Evolutionary conservation across 2,329 filamentous ascomycete genomes (phyloP).

Genomic region (Nothomitra cinnamomea): DNA sequence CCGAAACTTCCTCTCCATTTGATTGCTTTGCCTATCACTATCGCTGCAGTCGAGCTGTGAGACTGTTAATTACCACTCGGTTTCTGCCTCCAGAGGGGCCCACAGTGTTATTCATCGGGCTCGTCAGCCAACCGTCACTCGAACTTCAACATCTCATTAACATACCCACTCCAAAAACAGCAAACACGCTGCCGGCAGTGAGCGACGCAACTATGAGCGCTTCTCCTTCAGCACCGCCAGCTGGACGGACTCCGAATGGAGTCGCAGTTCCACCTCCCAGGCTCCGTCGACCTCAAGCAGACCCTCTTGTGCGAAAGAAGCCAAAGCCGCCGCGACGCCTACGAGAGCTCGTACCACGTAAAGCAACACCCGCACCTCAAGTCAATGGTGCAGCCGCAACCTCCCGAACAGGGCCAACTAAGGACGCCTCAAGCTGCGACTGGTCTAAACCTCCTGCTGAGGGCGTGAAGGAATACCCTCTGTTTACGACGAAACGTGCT

Average conservation of each 20-base stretch:
- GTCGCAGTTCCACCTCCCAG: conserved; percentile 21
- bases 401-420: neutral
- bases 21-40: no score
- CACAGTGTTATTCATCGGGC: no score
- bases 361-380: conserved; percentile 12
- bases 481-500: conserved; percentile 69
- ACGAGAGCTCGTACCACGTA: conserved; percentile 6
- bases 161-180: no score
- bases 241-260: conserved; percentile 25
- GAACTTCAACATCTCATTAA: no score
- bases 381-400: conserved; percentile 12
- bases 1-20: no score
- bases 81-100: no score
- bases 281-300: conserved; percentile 33
- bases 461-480: conserved; percentile 33
- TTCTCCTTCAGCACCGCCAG: conserved; percentile 4
- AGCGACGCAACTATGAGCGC: conserved; percentile 4
- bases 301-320: conserved; percentile 49
- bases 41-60: no score
- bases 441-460: conserved; percentile 1
- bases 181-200: no score
- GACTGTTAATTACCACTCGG: no score
- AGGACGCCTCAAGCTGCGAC: neutral
- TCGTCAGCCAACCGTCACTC: no score
- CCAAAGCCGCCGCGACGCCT: conserved; percentile 21